Percentiles rank a stretch among this genome's conserved stretches.
Conservation (phyloP, 352 stramenopile genomes). For the Phytopythium oedochilum region DNA sequence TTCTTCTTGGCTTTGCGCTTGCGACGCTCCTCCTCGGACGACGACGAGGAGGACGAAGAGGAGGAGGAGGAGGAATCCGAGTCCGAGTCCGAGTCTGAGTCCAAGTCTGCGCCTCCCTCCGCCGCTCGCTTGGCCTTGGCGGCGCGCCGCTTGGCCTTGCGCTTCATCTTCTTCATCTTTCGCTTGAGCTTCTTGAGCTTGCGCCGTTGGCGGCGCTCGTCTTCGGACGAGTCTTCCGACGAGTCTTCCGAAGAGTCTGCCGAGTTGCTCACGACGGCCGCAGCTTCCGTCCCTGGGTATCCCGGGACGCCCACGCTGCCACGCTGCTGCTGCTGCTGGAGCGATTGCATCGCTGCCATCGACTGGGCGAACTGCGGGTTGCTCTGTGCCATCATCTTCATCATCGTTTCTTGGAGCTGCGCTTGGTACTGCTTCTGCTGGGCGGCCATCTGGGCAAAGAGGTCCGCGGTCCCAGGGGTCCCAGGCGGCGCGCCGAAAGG, state of each 20-base stretch:
- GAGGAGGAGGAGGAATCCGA: slow-evolving; percentile 8
- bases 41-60: slow-evolving; percentile 9
- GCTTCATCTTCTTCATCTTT: slow-evolving; percentile 19
- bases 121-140: slow-evolving; percentile 4
- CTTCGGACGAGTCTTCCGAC: slow-evolving; percentile 8
- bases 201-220: slow-evolving; percentile 7
- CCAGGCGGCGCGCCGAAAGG: not conserved
- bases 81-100: slow-evolving; percentile 11
- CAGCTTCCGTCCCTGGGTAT: not conserved
- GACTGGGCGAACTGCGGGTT: slow-evolving; percentile 1
- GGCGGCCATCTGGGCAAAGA: not conserved
- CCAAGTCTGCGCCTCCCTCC: not conserved
- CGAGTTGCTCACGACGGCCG: slow-evolving; percentile 1
- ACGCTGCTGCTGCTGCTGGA: not conserved
- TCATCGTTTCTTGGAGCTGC: not conserved
- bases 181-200: slow-evolving; percentile 21
- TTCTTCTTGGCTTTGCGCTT: slow-evolving; percentile 32
- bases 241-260: slow-evolving; percentile 6
- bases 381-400: slow-evolving; percentile 1
- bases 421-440: slow-evolving; percentile 2
- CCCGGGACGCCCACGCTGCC: not conserved
- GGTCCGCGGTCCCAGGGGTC: not conserved
- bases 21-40: slow-evolving; percentile 14
- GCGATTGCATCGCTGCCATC: not conserved
- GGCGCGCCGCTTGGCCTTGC: slow-evolving; percentile 10